A percentile compares a stretch with the other conserved stretches of the same genome.
Conservation (phyloP, 805 yeast species). For the Myxozyma melibiosi region DNA sequence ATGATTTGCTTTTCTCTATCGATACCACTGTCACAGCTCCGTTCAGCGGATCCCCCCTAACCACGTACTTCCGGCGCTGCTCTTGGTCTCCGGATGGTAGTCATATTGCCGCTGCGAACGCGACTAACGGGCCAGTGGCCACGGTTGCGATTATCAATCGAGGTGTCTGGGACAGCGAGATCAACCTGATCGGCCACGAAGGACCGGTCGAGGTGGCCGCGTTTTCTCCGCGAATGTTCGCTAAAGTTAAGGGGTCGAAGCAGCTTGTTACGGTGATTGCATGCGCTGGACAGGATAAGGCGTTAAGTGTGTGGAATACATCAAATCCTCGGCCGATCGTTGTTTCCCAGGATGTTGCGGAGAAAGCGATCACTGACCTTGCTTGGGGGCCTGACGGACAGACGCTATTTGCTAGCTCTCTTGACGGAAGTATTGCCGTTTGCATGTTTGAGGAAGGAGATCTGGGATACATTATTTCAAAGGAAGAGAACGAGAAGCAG, state of each 20-base stretch:
- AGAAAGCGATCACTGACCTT: constrained; percentile 81
- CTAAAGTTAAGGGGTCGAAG: constrained; percentile 40
- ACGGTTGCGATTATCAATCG: constrained; percentile 61
- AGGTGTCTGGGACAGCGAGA: constrained; percentile 67
- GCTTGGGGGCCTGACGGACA: constrained; percentile 86
- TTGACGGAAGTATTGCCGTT: constrained; percentile 80
- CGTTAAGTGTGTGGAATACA: constrained; percentile 88
- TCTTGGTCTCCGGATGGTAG: constrained; percentile 82
- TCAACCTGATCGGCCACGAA: constrained; percentile 67
- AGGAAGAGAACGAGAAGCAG: constrained; percentile 67
- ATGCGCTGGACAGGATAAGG: constrained; percentile 92
- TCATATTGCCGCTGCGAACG: constrained; percentile 67
- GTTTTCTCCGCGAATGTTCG: constrained; percentile 51
- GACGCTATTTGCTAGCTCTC: constrained; percentile 69
- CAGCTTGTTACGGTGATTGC: constrained; percentile 71
- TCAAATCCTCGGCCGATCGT: constrained; percentile 72
- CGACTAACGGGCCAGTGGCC: constrained; percentile 67
- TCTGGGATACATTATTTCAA: constrained; percentile 54
- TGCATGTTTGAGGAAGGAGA: constrained; percentile 59
- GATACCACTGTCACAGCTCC: constrained; percentile 85
- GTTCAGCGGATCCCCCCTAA: constrained; percentile 83
- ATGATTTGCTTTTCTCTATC: constrained; percentile 77
- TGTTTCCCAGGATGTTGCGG: constrained; percentile 73
- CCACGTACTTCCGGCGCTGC: constrained; percentile 77
- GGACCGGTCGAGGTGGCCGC: constrained; percentile 68